phyloP scores from a whole-genome alignment of 73 alveolate genomes.

The Halteria grandinella region DNA sequence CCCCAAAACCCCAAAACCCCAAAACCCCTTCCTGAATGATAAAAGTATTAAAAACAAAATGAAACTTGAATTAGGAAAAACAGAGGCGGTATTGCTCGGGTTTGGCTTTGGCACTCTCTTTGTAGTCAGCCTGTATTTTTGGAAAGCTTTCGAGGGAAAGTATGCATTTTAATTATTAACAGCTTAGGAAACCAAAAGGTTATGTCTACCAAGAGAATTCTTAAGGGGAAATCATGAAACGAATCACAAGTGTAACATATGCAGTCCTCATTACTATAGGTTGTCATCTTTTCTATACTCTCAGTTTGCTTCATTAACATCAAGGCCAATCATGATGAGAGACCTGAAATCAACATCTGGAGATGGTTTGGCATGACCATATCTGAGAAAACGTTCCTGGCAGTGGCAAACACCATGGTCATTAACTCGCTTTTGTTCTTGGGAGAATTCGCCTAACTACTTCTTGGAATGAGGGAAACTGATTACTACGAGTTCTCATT shows the following conservation, averaged over 20 bases:
- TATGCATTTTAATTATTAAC: background rate
- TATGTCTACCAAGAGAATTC: conserved; percentile 35
- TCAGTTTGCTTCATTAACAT: conserved; percentile 4
- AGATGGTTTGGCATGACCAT: conserved; percentile 39
- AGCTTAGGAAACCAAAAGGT: background rate
- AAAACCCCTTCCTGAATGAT: background rate
- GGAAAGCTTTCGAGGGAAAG: conserved; percentile 42
- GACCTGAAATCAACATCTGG: conserved; percentile 10
- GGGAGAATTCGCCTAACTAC: conserved; percentile 32
- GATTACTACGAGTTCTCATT: conserved; percentile 6
- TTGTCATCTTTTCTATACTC: conserved; percentile 9
- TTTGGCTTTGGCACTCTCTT: conserved; percentile 25
- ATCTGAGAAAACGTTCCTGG: background rate
- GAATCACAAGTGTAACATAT: conserved; percentile 24
- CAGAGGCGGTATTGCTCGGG: conserved; percentile 16
- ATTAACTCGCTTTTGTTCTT: conserved; percentile 18
- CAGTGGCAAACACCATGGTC: conserved; percentile 30
- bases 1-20: too few species aligned
- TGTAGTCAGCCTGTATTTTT: conserved; percentile 36
- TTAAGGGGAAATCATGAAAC: conserved; percentile 2
- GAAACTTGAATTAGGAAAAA: conserved; percentile 36
- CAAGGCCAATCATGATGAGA: conserved; percentile 33
- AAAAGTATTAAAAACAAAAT: conserved; percentile 14
- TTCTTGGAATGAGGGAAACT: conserved; percentile 23
- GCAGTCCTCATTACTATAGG: background rate